Evolutionary conservation across 139 green algal species (phyloP).

Genomic region (Microglena sp.): DNA sequence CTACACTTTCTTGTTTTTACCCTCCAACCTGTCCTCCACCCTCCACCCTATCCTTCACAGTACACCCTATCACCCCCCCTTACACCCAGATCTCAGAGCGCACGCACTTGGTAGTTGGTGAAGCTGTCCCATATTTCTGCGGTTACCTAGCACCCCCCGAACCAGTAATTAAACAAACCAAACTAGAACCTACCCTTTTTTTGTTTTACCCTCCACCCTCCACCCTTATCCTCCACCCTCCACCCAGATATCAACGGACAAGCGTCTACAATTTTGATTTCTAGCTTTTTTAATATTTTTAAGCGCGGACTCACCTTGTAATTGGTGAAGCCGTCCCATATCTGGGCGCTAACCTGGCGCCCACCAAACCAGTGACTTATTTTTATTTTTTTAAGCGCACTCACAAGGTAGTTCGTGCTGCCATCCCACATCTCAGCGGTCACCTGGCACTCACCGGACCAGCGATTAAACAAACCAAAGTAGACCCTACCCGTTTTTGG

Average conservation of each 20-base stretch:
- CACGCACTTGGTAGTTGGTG: not conserved
- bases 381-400: too few relatives aligned
- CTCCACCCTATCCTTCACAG: too few relatives aligned
- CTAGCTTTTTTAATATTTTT: not conserved
- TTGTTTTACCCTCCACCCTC: too few relatives aligned
- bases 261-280: not conserved
- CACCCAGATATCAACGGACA: not conserved
- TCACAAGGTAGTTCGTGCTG: too few relatives aligned
- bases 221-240: not conserved
- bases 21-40: not conserved
- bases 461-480: not conserved
- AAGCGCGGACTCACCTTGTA: conserved; percentile 45
- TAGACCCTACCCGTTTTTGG: not conserved
- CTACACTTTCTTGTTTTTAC: not conserved
- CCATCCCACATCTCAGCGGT: not conserved
- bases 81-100: not conserved
- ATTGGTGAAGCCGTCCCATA: conserved; percentile 82
- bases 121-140: not conserved
- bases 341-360: conserved; percentile 51
- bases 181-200: too few relatives aligned
- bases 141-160: too few relatives aligned
- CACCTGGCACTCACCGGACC: not conserved
- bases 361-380: conserved; percentile 70
- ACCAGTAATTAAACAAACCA: too few relatives aligned
- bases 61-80: not conserved